Base-by-base conservation (phyloP, 1,284 basidiomycete genomes). In the Cutaneotrichosporon daszewskae region DNA sequence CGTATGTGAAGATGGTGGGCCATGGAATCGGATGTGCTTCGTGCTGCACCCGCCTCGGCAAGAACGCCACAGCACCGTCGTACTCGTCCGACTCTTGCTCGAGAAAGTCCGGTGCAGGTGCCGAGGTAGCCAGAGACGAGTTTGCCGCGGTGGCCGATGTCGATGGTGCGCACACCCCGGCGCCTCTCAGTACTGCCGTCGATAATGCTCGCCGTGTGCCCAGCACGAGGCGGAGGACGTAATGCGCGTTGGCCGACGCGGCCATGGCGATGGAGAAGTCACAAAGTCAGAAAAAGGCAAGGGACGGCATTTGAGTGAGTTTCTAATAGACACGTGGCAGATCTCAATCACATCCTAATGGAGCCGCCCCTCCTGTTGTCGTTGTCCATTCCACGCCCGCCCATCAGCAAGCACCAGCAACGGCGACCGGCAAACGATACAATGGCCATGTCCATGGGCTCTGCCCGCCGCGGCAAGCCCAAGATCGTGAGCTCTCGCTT, bases 401-500 rank as follows among this genome's bases (percentile, higher is more conserved):
- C n/a, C n/a, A n/a, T n/a, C n/a, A n/a, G n/a, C n/a, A n/a, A n/a
- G n/a, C n/a, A n/a, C n/a, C n/a, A n/a, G n/a, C n/a, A n/a, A n/a
- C n/a, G n/a, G n/a, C n/a, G n/a, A n/a, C n/a, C n/a, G n/a, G n/a
- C n/a, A n/a, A n/a, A n/a, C n/a, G n/a, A n/a, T 19, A 42, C 26
- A 18, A 35, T 36, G 61, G 56, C 63, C 16, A 59, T 63, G 58
- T 62, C 59, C 18, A 55, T 60, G 51, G 59, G 60, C 32, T 49
- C 63, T 19, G 57, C 63, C 20, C 45, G 59, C 19, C 47, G 64
- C 40, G 63, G 66, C 31, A 68, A 66, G 49, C 63, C 66, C 17
- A 68, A 64, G 45, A 64, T 70, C 33, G 68, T 69, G 37, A 53
- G 66, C 28, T 26, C 4, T 8, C 3, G 13, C 31, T 8, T 31